Base-by-base conservation (phyloP, 305 asterid species). In the Solanum hybrid region DNA sequence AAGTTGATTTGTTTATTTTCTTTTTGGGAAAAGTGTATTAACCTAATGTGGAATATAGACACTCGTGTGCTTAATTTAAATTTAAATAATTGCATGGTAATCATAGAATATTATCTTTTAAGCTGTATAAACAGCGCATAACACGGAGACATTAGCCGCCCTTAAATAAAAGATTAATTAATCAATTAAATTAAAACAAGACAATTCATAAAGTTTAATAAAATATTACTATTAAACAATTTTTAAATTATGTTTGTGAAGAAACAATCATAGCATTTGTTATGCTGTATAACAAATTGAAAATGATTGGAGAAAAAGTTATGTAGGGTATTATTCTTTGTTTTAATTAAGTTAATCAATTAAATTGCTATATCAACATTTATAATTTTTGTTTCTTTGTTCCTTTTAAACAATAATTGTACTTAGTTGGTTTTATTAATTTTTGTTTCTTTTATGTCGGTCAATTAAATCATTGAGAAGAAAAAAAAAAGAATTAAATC, bases 111-210 rank as follows among this genome's bases (percentile, higher is more conserved):
- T 8, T 22, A 57, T 85, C 88, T 85, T 85, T 85, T 85, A 31
- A 85, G 88, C 51, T 85, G 88, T 85, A 33, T 18, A 33, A 64
- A 85, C 88, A 85, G 51, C 88, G 88, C 88, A 61, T 85, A 31
- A 85, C 76, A 61, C 76, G 88, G 88, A 51, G 76, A 31, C 74
- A 39, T 86, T 11, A 86, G 88, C 77, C 88, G 77, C 88, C 88
- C 88, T 86, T 31, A 31, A 10, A 20, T 37, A 22, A 35, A 79
- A 36, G 1, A 36, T 40, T 13, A 31, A 84, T 84, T 28, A 84
- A 57, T 85, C 67, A 57, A 10, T 77, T 77, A 8, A 85, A 77
- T 77, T 77, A 18, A 77, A 20, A 85, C 76, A 31, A 84, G 31
- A 84, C 31, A 84, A 84, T 18, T 84, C 12, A 84, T 84, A 84